Percentiles rank a stretch among this genome's conserved stretches.
Evolutionary conservation across 768 basidiomycete species (phyloP).

Genomic region (Lactarius vividus): DNA sequence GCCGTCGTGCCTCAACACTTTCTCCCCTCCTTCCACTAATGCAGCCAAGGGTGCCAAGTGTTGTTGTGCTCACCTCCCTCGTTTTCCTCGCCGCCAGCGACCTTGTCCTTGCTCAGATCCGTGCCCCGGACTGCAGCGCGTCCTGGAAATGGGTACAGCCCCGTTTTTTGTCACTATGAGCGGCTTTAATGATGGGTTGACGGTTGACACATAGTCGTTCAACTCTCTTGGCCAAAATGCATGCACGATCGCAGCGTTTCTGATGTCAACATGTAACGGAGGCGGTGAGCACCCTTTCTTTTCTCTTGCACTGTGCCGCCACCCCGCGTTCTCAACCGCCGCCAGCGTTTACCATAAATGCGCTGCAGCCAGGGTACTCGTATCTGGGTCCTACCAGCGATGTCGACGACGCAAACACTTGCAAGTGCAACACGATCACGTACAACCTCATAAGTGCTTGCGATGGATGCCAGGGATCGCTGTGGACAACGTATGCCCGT

Average conservation of each 20-base stretch:
- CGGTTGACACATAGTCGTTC: not conserved
- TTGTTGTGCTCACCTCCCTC: not conserved
- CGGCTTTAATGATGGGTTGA: not conserved
- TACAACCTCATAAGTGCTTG: conserved; percentile 24
- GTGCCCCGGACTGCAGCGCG: conserved; percentile 9
- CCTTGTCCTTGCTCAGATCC: not conserved
- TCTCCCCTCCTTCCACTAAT: not conserved
- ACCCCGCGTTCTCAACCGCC: not conserved
- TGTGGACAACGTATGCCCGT: conserved; percentile 5
- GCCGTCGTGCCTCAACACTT: not conserved
- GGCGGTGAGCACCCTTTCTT: conserved; percentile 5
- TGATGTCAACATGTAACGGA: conserved; percentile 15
- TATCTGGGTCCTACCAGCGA: conserved; percentile 1
- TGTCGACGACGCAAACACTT: not conserved
- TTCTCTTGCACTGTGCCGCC: not conserved
- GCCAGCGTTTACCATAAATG: conserved; percentile 8
- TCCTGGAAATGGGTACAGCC: conserved; percentile 7
- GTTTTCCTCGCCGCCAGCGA: not conserved
- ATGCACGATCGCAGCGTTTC: conserved; percentile 8
- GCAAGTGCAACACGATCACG: conserved; percentile 17
- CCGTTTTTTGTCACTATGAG: not conserved
- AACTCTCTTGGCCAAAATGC: conserved; percentile 15
- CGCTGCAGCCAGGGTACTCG: not conserved
- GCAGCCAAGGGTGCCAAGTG: not conserved
- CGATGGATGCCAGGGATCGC: conserved; percentile 5